Base-by-base conservation (phyloP, 2,329 filamentous ascomycete genomes). In the Alternaria hordeiaustralica region DNA sequence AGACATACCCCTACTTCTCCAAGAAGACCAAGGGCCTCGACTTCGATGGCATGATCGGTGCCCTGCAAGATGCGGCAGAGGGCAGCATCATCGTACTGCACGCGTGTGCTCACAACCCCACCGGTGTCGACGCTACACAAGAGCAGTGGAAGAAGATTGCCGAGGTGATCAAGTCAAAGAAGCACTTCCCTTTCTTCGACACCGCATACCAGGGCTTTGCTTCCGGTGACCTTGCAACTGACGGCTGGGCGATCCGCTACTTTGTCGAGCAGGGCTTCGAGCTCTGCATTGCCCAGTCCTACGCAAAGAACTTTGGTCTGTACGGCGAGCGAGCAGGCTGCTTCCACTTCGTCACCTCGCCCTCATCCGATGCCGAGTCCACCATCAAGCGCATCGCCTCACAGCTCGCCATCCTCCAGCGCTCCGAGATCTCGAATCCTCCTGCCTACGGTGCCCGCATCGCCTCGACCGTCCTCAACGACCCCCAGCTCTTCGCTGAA, bases 171-270 rank as follows among this genome's bases (percentile, higher is more conserved):
- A 88, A 87, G 74, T 81, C 88, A 75, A 93, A 91, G 83, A 88
- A 88, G 68, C 95, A 96, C 82, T 97, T 99, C 84, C 95, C 96
- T 75, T 98, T 99, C 88, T 98, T 99, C 83, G 96, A 99, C 85
- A 93, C 89, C 69, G 96, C 96, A 60, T 99, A 99, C 85, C 96
- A 98, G 83, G 95, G 96, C 61, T 99, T 99, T 79, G 96, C 96
- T 4, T 97, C 96, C 1, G 96, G 96, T 63, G 90, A 96, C 79
- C 88, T 98, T 20, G 86, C 87, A 72, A 88, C 89, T 64, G 96
- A 99, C 80, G 93, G 92, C 68, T 94, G 91, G 85, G 93, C 96
- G n/a, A 90, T 99, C 72, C 92, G 93, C 71, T 92, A 97, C 86
- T 99, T 99, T 78, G 86, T 97, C 75, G 90, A 95, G 77, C 90